phyloP scores from a whole-genome alignment of 75 land plant species.

The Picea sitchensis region DNA sequence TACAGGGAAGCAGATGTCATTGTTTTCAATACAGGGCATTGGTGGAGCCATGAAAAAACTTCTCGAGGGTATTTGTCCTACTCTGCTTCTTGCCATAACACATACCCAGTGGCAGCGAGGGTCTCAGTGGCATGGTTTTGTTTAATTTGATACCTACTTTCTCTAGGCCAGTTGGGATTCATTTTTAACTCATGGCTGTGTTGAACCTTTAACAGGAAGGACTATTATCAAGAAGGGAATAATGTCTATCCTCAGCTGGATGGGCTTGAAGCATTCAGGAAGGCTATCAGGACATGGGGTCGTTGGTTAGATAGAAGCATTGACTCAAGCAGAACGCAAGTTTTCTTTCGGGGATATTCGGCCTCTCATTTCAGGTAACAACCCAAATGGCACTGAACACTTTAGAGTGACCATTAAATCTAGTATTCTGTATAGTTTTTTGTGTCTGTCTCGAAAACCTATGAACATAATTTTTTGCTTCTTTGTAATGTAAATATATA shows the following conservation, averaged over 20 bases:
- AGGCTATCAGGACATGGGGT: conserved; percentile 74
- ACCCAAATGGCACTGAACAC: background rate
- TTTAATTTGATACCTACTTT: background rate
- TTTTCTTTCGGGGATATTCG: conserved; percentile 79
- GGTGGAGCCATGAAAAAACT: conserved; percentile 44
- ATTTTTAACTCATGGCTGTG: background rate
- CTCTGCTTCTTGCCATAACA: background rate
- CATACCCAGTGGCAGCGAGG: too few relatives aligned
- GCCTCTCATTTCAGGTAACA: conserved; percentile 78
- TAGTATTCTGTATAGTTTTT: background rate
- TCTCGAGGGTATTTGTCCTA: conserved; percentile 16
- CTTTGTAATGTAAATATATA: background rate
- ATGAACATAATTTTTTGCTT: too few relatives aligned
- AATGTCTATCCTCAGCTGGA: conserved; percentile 50
- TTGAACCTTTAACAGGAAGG: conserved; percentile 26
- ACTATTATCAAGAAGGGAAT: conserved; percentile 74
- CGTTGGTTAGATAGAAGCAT: conserved; percentile 68
- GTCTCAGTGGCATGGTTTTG: background rate
- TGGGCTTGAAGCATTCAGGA: conserved; percentile 62
- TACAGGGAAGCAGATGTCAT: conserved; percentile 35
- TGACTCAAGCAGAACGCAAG: conserved; percentile 43
- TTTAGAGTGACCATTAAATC: conserved; percentile 14
- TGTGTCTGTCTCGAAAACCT: background rate
- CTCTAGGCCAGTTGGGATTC: background rate
- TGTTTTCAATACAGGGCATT: conserved; percentile 42